These are phyloP conservation scores for Solanum bukasovii DNA, from an alignment of 257 asterid genomes.

Conservation along the genomic window DNA sequence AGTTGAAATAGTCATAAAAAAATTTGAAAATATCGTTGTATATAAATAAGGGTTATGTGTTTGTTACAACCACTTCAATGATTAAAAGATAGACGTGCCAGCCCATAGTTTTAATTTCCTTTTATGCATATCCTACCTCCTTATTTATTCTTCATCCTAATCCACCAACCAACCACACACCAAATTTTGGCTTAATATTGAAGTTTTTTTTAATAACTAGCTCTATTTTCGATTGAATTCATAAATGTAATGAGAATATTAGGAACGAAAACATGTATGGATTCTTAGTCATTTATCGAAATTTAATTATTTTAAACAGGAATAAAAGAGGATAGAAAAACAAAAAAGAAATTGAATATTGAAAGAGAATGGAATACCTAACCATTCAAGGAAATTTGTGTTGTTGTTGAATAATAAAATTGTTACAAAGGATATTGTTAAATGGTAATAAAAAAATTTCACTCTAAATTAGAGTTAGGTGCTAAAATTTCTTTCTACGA, in stretches of 20 bases:
- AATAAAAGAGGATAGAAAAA: not conserved
- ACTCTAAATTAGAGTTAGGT: not conserved
- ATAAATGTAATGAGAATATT: not conserved
- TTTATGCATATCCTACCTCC: not conserved
- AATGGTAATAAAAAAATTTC: not conserved
- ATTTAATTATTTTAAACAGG: not conserved
- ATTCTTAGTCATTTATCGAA: not conserved
- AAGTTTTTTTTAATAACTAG: not conserved
- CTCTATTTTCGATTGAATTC: not conserved
- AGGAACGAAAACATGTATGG: not conserved
- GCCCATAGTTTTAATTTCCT: not conserved
- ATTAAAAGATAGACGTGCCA: not conserved
- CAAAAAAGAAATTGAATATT: not conserved
- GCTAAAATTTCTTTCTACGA: not conserved
- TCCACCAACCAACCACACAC: not conserved
- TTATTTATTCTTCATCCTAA: not conserved
- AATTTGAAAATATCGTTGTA: not conserved
- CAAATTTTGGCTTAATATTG: not conserved
- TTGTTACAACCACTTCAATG: constrained; percentile 11
- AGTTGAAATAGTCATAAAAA: not conserved
- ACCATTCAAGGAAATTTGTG: not conserved
- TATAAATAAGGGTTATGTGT: not conserved
- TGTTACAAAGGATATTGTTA: not conserved
- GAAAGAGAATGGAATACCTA: not conserved
- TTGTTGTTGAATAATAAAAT: not conserved